phyloP scores from a whole-genome alignment of 352 stramenopile species.

The Phytophthora chlamydospora region DNA sequence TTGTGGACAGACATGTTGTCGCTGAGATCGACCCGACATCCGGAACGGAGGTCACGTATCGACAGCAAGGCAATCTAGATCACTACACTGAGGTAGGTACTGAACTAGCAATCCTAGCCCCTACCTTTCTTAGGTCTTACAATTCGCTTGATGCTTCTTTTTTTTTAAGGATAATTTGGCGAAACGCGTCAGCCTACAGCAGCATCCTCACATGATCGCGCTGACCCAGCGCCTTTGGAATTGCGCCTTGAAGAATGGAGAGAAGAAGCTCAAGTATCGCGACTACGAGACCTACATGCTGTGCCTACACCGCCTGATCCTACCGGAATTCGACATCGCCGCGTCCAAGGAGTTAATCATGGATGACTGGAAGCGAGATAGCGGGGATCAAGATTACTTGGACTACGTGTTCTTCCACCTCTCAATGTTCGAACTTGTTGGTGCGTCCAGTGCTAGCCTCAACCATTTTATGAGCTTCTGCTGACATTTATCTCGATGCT shows the following conservation, averaged over 20 bases:
- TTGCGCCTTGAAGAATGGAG: slow-evolving; percentile 45
- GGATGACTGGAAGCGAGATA: slow-evolving; percentile 77
- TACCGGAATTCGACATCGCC: slow-evolving; percentile 73
- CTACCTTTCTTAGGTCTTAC: too few species aligned
- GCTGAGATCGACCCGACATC: slow-evolving; percentile 41
- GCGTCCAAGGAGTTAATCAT: slow-evolving; percentile 67
- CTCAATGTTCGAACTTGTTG: slow-evolving; percentile 85
- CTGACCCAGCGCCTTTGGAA: slow-evolving; percentile 79
- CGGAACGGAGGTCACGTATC: slow-evolving; percentile 53
- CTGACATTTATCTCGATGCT: neutral
- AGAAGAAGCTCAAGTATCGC: slow-evolving; percentile 38
- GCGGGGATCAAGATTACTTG: slow-evolving; percentile 50
- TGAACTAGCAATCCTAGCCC: neutral
- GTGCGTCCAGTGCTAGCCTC: slow-evolving; percentile 30
- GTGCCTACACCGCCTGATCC: slow-evolving; percentile 74
- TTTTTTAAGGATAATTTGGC: slow-evolving; percentile 61
- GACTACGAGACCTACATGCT: slow-evolving; percentile 80
- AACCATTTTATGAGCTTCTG: neutral
- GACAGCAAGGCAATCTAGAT: slow-evolving; percentile 73
- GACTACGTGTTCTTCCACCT: slow-evolving; percentile 80
- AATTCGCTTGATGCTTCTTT: neutral
- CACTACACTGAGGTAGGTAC: slow-evolving; percentile 69
- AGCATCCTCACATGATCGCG: slow-evolving; percentile 67
- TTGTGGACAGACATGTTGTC: slow-evolving; percentile 57
- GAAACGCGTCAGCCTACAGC: slow-evolving; percentile 63